Conservation (phyloP, 306 rosid genomes). For the Glycine latifolia region DNA sequence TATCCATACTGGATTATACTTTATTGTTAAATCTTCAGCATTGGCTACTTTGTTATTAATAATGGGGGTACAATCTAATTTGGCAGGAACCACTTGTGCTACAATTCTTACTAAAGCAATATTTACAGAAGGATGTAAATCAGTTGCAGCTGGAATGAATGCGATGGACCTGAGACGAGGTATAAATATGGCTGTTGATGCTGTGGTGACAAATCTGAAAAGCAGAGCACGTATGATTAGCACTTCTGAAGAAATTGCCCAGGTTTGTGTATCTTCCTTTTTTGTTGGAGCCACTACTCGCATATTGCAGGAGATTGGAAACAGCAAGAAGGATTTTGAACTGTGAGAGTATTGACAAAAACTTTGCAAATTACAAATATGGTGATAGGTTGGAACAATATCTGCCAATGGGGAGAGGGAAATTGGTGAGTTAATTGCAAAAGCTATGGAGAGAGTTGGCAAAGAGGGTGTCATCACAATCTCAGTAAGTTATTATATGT, state of each 20-base stretch:
- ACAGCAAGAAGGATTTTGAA: neutral
- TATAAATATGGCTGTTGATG: conserved; percentile 87
- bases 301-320: conserved; percentile 9
- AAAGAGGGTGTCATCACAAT: conserved; percentile 98
- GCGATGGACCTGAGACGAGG: conserved; percentile 98
- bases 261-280: conserved; percentile 59
- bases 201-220: conserved; percentile 89
- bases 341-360: neutral
- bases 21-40: neutral
- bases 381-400: conserved; percentile 86
- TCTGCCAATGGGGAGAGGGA: conserved; percentile 98
- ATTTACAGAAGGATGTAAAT: conserved; percentile 94
- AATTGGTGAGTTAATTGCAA: conserved; percentile 97
- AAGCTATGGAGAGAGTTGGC: conserved; percentile 99
- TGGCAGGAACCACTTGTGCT: conserved; percentile 95
- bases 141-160: conserved; percentile 99
- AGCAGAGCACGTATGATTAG: conserved; percentile 95
- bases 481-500: conserved; percentile 58
- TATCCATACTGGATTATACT: neutral
- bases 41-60: neutral
- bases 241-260: conserved; percentile 98
- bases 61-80: conserved; percentile 4
- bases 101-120: conserved; percentile 91
- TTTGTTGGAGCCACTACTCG: neutral
- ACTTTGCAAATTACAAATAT: neutral